Percentiles rank a stretch among this genome's conserved stretches.
Evolutionary conservation across 805 yeast genomes (phyloP).

Genomic region (Ogataea minuta): DNA sequence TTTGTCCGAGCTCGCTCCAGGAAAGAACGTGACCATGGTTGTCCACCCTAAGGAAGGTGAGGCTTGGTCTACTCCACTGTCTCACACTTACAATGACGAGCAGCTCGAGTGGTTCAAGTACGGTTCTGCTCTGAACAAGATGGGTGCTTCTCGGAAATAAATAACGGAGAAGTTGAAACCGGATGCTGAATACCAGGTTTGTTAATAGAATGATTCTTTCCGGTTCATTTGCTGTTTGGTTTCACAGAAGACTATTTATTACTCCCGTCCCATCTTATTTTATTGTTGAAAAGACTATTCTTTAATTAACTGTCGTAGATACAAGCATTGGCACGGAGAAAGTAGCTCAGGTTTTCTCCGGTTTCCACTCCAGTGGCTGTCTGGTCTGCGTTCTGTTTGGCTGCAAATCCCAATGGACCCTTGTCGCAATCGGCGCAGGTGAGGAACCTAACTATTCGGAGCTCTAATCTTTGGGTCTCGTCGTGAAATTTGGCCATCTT

Average conservation of each 20-base stretch:
- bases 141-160: constrained; percentile 37
- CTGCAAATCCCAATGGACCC: constrained; percentile 76
- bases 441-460: constrained; percentile 48
- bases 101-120: constrained; percentile 99
- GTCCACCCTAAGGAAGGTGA: constrained; percentile 70
- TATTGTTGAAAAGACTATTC: constrained; percentile 13
- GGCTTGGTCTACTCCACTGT: constrained; percentile 85
- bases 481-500: constrained; percentile 1
- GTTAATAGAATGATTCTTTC: constrained; percentile 16
- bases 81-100: constrained; percentile 95
- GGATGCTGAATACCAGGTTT: constrained; percentile 5
- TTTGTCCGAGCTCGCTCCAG: constrained; percentile 84
- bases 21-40: constrained; percentile 81
- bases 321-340: constrained; percentile 16
- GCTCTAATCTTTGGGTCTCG: constrained; percentile 19
- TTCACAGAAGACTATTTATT: constrained; percentile 8
- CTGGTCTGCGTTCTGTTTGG: constrained; percentile 12
- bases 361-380: constrained; percentile 8
- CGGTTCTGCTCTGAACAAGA: constrained; percentile 98
- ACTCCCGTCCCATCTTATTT: constrained; percentile 9
- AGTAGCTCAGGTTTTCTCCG: constrained; percentile 18
- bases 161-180: constrained; percentile 2
- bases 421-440: constrained; percentile 76
- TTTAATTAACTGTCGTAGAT: constrained; percentile 11
- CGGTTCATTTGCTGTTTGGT: constrained; percentile 1